phyloP scores from a whole-genome alignment of 208 protist species.

The Naegleria gruberi region DNA sequence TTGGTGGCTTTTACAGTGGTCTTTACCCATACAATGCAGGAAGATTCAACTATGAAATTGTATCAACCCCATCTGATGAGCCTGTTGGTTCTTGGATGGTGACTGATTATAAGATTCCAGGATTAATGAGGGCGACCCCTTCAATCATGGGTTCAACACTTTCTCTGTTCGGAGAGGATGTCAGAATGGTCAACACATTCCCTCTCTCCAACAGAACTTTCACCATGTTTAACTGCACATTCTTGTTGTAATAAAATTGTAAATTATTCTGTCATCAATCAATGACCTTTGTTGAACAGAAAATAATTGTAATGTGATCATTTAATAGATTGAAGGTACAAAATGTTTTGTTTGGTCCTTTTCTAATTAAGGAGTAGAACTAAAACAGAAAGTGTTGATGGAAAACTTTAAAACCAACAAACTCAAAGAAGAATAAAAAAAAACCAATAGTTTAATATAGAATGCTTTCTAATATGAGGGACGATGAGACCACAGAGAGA shows the following conservation, averaged over 20 bases:
- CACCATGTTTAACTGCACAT: neutral
- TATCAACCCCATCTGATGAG: neutral
- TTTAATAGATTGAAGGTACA: no score
- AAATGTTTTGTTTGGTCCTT: no score
- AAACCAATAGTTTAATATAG: no score
- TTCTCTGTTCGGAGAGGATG: neutral
- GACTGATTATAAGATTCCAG: neutral
- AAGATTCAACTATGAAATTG: neutral
- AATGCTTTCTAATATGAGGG: no score
- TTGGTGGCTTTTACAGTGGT: neutral
- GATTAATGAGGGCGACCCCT: neutral
- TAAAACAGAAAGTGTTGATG: no score
- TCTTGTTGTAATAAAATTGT: neutral
- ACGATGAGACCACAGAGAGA: no score
- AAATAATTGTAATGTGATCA: no score
- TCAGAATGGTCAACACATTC: neutral
- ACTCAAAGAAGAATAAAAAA: no score
- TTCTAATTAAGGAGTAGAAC: no score
- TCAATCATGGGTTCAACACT: neutral
- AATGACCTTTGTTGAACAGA: no score
- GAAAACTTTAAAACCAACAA: no score
- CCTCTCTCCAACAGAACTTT: neutral
- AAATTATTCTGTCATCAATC: no score
- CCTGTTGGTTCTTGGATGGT: neutral
- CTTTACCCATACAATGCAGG: neutral